These are phyloP conservation scores for Boehmeria nivea DNA, from an alignment of 306 rosid genomes.

Conservation along the genomic window DNA sequence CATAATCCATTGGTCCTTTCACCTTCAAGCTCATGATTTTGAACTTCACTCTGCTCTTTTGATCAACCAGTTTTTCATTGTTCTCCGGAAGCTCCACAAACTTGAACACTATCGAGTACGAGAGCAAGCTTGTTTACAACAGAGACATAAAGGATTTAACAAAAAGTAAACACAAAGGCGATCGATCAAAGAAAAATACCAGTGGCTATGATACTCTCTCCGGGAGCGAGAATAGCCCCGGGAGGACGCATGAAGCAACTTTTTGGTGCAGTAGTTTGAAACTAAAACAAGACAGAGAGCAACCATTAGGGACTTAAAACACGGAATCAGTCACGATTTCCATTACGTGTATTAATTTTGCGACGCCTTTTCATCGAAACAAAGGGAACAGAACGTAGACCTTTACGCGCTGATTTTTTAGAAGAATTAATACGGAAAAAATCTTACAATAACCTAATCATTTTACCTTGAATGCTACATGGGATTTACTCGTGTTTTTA, in stretches of 20 bases:
- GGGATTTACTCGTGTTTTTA: slow-evolving; percentile 84
- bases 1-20: slow-evolving; percentile 76
- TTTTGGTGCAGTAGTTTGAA: slow-evolving; percentile 98
- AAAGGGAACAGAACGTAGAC: slow-evolving; percentile 20
- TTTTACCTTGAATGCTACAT: slow-evolving; percentile 92
- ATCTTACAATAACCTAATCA: slow-evolving; percentile 4
- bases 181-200: slow-evolving; percentile 36
- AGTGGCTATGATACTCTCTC: slow-evolving; percentile 92
- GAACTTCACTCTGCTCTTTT: slow-evolving; percentile 84
- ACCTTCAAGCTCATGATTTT: slow-evolving; percentile 99
- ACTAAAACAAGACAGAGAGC: slow-evolving; percentile 35
- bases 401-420: not conserved
- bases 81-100: slow-evolving; percentile 92
- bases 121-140: slow-evolving; percentile 1
- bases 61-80: slow-evolving; percentile 73
- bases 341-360: not conserved
- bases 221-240: slow-evolving; percentile 92
- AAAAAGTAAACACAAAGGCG: not conserved
- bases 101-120: slow-evolving; percentile 65
- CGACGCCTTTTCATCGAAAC: not conserved
- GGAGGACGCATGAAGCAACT: slow-evolving; percentile 99
- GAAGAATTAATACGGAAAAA: too few species aligned
- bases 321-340: too few species aligned
- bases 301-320: slow-evolving; percentile 21
- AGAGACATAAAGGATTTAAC: not conserved